Conservation (phyloP, 2,329 filamentous ascomycete species). For the Diaporthe vaccinii region DNA sequence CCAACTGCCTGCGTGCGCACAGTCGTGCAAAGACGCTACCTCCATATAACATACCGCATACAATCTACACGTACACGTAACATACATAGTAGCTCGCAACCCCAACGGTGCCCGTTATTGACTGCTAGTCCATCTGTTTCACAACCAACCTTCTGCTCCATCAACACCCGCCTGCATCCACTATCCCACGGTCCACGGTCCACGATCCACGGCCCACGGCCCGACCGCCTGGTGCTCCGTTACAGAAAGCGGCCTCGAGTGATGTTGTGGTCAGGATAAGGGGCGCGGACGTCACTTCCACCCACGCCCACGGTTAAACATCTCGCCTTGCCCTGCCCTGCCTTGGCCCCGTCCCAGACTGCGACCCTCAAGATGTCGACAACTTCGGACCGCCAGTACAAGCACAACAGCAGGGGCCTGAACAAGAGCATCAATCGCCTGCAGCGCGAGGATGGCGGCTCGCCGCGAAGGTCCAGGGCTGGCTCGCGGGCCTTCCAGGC, state of each 20-base stretch:
- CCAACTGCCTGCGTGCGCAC: neutral
- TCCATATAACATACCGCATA: neutral
- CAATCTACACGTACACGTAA: neutral
- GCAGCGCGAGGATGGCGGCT: slow-evolving; percentile 55
- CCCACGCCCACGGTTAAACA: slow-evolving; percentile 36
- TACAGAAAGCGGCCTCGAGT: slow-evolving; percentile 18
- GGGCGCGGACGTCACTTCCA: slow-evolving; percentile 41
- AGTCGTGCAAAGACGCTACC: slow-evolving; percentile 11
- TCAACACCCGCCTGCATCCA: neutral
- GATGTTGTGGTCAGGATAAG: slow-evolving; percentile 39
- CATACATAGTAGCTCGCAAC: neutral
- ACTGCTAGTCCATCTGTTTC: neutral
- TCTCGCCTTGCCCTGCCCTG: neutral
- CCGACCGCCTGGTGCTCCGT: neutral
- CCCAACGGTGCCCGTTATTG: neutral
- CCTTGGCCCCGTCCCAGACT: neutral
- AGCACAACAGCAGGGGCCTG: slow-evolving; percentile 58
- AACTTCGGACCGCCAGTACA: slow-evolving; percentile 62
- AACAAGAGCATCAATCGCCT: slow-evolving; percentile 60
- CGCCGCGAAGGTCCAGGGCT: slow-evolving; percentile 53
- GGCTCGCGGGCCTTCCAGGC: slow-evolving; percentile 61
- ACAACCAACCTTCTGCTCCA: slow-evolving; percentile 9
- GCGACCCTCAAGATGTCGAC: slow-evolving; percentile 61
- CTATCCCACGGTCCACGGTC: neutral
- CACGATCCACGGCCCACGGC: neutral